Conservation (phyloP, 164 flowering plant species). For the Cinnamomum micranthum region DNA sequence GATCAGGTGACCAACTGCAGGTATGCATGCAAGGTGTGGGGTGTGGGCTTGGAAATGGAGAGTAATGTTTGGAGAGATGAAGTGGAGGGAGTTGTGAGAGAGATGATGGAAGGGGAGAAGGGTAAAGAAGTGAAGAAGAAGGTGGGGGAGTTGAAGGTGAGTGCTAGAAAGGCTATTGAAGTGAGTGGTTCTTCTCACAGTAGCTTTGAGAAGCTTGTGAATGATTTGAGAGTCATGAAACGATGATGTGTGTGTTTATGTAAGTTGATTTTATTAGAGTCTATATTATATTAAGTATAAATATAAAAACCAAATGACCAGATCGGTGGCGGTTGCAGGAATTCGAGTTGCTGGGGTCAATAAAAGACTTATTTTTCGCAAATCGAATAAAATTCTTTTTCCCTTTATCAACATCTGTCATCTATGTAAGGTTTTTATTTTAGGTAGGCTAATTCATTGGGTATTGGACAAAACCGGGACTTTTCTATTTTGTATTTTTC, state of each 20-base stretch:
- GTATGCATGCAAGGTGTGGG: slow-evolving; percentile 28
- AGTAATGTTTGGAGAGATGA: slow-evolving; percentile 27
- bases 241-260: not conserved
- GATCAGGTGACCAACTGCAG: slow-evolving; percentile 41
- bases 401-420: too few relatives aligned
- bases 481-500: too few relatives aligned
- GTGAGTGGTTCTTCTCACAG: slow-evolving; percentile 30
- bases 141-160: slow-evolving; percentile 29
- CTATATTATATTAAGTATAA: too few relatives aligned
- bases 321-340: too few relatives aligned
- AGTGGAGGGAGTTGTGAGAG: slow-evolving; percentile 24
- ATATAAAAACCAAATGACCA: too few relatives aligned
- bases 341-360: too few relatives aligned
- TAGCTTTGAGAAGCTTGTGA: slow-evolving; percentile 18
- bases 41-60: slow-evolving; percentile 25
- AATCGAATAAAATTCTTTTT: too few relatives aligned
- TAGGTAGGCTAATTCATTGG: too few relatives aligned
- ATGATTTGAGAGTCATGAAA: slow-evolving; percentile 3
- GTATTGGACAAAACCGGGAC: too few relatives aligned
- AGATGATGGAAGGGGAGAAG: slow-evolving; percentile 34
- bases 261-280: too few relatives aligned
- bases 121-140: slow-evolving; percentile 27
- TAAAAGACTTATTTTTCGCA: too few relatives aligned
- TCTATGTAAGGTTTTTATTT: too few relatives aligned
- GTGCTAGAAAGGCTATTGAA: slow-evolving; percentile 24